Conservation (phyloP, 176 grass and related monocot genomes). For the Saccharum spontaneum region DNA sequence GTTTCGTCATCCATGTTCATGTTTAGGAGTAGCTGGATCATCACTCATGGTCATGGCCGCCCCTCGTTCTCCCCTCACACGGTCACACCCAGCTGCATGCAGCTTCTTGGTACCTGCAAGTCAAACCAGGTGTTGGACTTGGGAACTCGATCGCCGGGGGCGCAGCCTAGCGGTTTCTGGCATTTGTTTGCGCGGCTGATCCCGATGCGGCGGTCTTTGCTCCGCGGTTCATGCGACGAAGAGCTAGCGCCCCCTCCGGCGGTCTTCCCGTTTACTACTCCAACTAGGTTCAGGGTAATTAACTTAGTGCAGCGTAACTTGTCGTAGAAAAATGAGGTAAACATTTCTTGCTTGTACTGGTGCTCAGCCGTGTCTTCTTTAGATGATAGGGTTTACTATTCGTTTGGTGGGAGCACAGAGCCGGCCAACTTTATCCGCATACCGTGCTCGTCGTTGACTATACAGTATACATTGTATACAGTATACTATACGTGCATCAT, state of each 20-base stretch:
- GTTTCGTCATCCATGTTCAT: background rate
- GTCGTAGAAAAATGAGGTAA: background rate
- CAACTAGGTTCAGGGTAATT: background rate
- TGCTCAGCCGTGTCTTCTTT: background rate
- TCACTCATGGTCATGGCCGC: background rate
- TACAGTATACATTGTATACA: background rate
- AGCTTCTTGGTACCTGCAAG: slow-evolving; percentile 35
- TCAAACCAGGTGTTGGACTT: slow-evolving; percentile 26
- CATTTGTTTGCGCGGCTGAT: slow-evolving; percentile 22
- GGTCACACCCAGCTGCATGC: background rate
- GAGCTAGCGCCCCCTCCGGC: background rate
- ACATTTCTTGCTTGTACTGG: background rate
- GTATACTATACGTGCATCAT: background rate
- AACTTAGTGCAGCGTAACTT: background rate
- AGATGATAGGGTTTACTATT: too few species aligned
- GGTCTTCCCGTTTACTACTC: background rate
- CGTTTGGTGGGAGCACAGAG: background rate
- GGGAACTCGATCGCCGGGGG: background rate
- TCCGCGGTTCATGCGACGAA: slow-evolving; percentile 32
- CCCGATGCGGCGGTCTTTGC: slow-evolving; percentile 47
- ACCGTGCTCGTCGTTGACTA: slow-evolving; percentile 7
- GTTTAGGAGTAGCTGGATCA: background rate
- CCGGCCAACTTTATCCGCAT: background rate
- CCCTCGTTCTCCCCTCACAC: too few species aligned
- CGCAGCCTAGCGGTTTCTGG: background rate